These are phyloP conservation scores for Chamaecrista fasciculata DNA, from an alignment of 306 rosid genomes.

Conservation along the genomic window DNA sequence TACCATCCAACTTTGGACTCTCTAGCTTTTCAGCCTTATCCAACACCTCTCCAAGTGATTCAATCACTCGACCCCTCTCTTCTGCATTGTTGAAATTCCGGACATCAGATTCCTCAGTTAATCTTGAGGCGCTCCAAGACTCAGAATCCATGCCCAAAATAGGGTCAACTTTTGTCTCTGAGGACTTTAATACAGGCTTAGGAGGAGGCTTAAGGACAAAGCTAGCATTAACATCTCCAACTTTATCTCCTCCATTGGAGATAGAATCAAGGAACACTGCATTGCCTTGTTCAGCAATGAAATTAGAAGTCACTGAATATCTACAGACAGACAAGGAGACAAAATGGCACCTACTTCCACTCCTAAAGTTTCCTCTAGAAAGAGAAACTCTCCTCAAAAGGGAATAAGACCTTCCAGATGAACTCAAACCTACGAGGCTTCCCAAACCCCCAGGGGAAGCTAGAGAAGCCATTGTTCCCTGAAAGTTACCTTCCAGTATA, in stretches of 20 bases:
- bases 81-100: conserved; percentile 34
- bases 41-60: conserved; percentile 88
- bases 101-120: conserved; percentile 28
- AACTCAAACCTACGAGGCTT: conserved; percentile 48
- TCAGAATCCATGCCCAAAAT: conserved; percentile 36
- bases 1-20: conserved; percentile 38
- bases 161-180: conserved; percentile 36
- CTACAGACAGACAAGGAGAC: conserved; percentile 77
- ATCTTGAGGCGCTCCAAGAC: conserved; percentile 43
- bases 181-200: conserved; percentile 72
- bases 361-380: conserved; percentile 50
- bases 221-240: conserved; percentile 44
- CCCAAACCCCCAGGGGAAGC: conserved; percentile 70
- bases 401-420: conserved; percentile 56
- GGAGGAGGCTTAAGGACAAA: conserved; percentile 77
- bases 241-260: conserved; percentile 42
- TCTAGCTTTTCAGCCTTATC: conserved; percentile 85
- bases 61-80: conserved; percentile 71
- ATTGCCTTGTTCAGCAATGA: conserved; percentile 72
- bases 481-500: conserved; percentile 58
- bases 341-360: conserved; percentile 63
- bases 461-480: conserved; percentile 75
- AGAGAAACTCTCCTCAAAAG: conserved; percentile 60
- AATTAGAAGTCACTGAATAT: conserved; percentile 76
- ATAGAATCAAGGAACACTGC: conserved; percentile 73